Base-by-base conservation (phyloP, 2,329 filamentous ascomycete genomes). In the Tolypocladium ophioglossoides region DNA sequence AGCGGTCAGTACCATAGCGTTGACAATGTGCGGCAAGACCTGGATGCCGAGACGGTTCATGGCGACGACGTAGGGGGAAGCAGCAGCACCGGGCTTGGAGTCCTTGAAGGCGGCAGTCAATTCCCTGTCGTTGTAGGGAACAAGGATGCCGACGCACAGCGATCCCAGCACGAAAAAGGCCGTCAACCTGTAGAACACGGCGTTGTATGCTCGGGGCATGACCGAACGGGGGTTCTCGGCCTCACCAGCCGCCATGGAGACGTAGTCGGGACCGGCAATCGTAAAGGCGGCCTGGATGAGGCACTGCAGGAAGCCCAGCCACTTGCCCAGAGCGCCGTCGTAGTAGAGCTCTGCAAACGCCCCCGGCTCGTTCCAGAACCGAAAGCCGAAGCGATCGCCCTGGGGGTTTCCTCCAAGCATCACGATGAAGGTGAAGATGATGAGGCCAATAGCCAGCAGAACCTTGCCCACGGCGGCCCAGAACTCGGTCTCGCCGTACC, bases 391-490 rank as follows among this genome's bases (percentile, higher is more conserved):
- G 0, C 80, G 74, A 60, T 91, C 86, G 39, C 80, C 74, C 1
- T 83, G 66, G 0, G 90, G 90, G 60, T 92, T 94, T 3, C 87
- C 90, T 9, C 89, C 90, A 1, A 94, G 72, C 85, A 94, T 92
- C 59, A 84, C 82, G 59, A 95, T 78, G 63, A 95, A 89, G 2
- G 89, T 92, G 71, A 89, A 91, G 58, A 83, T 62, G 60, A 91
- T 78, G 51, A 92, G 75, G 1, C 82, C 86, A 38, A 90, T 69
- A 56, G 88, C 87, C 51, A 91, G 76, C 2, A 91, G 61, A 3
- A 90, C 79, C 66, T 91, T 90, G 53, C 84, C 84, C 2, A 88
- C 66, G 2, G 88, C 84, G 22, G 85, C 81, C 78, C 78, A 82
- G 63, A 95, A 94, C 65, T 94, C 89, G 0, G 84, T 80, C 69